Evolutionary conservation across 179 eudicot species (phyloP).

Genomic region (Beta macrorhiza): DNA sequence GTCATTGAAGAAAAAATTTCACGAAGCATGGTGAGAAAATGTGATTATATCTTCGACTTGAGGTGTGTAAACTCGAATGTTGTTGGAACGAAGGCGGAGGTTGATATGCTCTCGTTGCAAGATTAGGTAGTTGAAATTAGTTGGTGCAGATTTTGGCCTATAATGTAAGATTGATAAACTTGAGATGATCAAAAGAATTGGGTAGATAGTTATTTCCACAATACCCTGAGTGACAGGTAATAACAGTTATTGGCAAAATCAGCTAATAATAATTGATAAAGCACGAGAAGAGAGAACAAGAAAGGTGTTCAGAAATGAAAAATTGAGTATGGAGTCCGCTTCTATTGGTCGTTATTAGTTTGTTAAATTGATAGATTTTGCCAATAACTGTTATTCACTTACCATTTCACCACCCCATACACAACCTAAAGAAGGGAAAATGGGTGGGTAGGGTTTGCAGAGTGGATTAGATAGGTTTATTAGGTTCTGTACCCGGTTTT

Average conservation of each 20-base stretch:
- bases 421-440: background rate
- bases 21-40: conserved; percentile 43
- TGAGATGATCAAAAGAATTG: background rate
- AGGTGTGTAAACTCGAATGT: background rate
- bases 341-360: too few species aligned
- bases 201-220: background rate
- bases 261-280: background rate
- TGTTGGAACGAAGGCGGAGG: background rate
- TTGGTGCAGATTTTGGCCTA: background rate
- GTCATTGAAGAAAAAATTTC: conserved; percentile 59
- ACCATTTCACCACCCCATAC: background rate
- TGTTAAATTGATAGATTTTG: background rate
- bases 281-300: background rate
- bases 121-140: background rate
- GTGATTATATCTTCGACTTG: background rate
- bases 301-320: background rate
- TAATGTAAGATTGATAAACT: background rate
- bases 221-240: background rate
- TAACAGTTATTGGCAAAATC: conserved; percentile 6
- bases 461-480: background rate
- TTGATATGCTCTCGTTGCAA: background rate
- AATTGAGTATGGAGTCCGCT: background rate
- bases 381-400: background rate
- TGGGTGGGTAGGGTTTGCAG: background rate
- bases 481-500: too few species aligned